phyloP scores from a whole-genome alignment of 2,329 filamentous ascomycete species.

The Xylaria sp. region DNA sequence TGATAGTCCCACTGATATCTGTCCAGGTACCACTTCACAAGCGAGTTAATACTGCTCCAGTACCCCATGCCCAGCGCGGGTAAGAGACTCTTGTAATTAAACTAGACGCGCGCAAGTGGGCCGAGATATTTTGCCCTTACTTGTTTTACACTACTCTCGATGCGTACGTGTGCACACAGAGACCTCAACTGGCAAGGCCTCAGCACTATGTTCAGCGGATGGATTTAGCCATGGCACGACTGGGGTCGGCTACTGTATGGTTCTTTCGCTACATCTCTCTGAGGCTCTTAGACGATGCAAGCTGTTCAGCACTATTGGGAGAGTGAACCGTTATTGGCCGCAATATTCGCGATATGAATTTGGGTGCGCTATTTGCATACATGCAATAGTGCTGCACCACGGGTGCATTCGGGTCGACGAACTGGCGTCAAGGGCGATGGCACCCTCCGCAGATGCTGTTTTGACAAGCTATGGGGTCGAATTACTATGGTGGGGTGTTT shows the following conservation, averaged over 20 bases:
- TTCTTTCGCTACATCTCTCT: slow-evolving; percentile 19
- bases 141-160: slow-evolving; percentile 6
- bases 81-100: slow-evolving; percentile 25
- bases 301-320: slow-evolving; percentile 6
- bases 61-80: slow-evolving; percentile 13
- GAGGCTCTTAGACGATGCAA: slow-evolving; percentile 12
- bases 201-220: background rate
- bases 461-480: slow-evolving; percentile 3
- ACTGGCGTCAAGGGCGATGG: slow-evolving; percentile 17
- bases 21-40: slow-evolving; percentile 5
- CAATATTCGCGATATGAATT: slow-evolving; percentile 18
- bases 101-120: slow-evolving; percentile 24
- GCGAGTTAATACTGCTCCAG: slow-evolving; percentile 6
- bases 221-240: slow-evolving; percentile 13
- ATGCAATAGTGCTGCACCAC: slow-evolving; percentile 10
- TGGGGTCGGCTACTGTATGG: slow-evolving; percentile 25
- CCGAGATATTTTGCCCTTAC: slow-evolving; percentile 18
- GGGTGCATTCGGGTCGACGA: slow-evolving; percentile 21
- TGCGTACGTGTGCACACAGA: slow-evolving; percentile 3
- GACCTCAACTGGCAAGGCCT: background rate
- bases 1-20: slow-evolving; percentile 4
- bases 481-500: slow-evolving; percentile 15
- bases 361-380: slow-evolving; percentile 24
- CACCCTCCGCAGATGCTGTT: slow-evolving; percentile 18
- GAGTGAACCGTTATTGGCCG: slow-evolving; percentile 9